These are phyloP conservation scores for Colletotrichum sp. DNA, from an alignment of 2,329 filamentous ascomycete genomes.

Conservation along the genomic window DNA sequence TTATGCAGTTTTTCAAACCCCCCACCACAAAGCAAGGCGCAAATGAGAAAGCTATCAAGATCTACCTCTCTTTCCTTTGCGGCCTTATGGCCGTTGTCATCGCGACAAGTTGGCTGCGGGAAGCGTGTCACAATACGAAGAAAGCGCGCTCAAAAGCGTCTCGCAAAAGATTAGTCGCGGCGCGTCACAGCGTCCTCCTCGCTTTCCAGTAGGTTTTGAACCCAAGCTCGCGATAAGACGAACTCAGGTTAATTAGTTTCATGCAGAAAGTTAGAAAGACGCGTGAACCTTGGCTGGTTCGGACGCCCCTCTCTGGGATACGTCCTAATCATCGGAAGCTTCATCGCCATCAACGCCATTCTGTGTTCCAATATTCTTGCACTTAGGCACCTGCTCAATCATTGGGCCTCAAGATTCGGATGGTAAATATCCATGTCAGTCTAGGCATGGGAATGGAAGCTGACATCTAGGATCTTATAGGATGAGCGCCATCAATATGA, in stretches of 20 bases:
- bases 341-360: not conserved
- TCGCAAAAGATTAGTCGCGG: too few species aligned
- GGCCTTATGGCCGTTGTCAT: not conserved
- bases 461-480: conserved; percentile 28
- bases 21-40: not conserved
- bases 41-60: conserved; percentile 6
- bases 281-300: not conserved
- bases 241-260: not conserved
- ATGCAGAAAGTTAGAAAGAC: not conserved
- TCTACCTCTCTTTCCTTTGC: not conserved
- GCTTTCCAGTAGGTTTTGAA: not conserved
- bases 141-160: not conserved
- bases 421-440: conserved; percentile 18
- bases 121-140: not conserved
- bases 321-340: not conserved
- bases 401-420: conserved; percentile 25
- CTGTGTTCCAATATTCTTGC: not conserved
- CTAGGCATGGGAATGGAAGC: too few species aligned
- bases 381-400: not conserved
- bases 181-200: not conserved
- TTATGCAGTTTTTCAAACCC: not conserved
- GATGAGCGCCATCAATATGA: conserved; percentile 48
- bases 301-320: not conserved
- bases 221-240: not conserved
- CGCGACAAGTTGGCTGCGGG: not conserved